Evolutionary conservation across 768 basidiomycete species (phyloP).

Genomic region (Agrocybe chaxingu): DNA sequence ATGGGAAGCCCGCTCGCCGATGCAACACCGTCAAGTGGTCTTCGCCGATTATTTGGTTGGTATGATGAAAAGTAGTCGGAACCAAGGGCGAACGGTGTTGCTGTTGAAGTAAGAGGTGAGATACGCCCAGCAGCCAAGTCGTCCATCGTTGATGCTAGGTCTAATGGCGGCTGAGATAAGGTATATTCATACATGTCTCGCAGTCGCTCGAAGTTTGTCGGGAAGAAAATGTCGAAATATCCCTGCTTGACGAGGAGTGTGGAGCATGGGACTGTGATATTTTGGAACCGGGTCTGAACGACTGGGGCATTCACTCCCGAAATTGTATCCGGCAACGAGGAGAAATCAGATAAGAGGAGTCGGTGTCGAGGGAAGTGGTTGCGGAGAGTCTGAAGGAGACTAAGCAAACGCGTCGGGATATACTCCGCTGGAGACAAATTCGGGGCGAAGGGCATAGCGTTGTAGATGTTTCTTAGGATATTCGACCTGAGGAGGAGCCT

Average conservation of each 20-base stretch:
- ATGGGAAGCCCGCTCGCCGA: constrained; percentile 77
- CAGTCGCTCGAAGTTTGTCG: constrained; percentile 82
- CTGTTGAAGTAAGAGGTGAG: constrained; percentile 49
- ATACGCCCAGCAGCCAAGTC: constrained; percentile 33
- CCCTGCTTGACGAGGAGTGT: constrained; percentile 93
- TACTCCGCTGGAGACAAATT: constrained; percentile 88
- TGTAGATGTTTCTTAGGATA: constrained; percentile 60
- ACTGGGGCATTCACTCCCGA: constrained; percentile 80
- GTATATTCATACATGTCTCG: constrained; percentile 89
- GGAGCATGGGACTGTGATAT: constrained; percentile 82
- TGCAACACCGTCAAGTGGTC: constrained; percentile 65
- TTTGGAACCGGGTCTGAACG: constrained; percentile 89
- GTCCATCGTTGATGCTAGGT: constrained; percentile 19
- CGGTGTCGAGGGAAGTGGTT: constrained; percentile 87
- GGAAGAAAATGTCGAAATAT: constrained; percentile 99
- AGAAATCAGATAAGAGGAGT: constrained; percentile 93
- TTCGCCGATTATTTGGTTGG: constrained; percentile 52
- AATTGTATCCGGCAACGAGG: constrained; percentile 81
- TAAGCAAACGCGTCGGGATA: constrained; percentile 87
- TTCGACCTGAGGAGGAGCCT: constrained; percentile 52
- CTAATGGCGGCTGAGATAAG: constrained; percentile 54
- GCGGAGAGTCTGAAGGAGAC: constrained; percentile 79
- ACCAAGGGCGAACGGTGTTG: constrained; percentile 50
- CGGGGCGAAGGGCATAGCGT: constrained; percentile 80
- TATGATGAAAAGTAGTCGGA: constrained; percentile 72